Evolutionary conservation across 2,329 filamentous ascomycete species (phyloP), one percentile per base, ranked within the genome.

Genomic region (Penicillium sp.): DNA sequence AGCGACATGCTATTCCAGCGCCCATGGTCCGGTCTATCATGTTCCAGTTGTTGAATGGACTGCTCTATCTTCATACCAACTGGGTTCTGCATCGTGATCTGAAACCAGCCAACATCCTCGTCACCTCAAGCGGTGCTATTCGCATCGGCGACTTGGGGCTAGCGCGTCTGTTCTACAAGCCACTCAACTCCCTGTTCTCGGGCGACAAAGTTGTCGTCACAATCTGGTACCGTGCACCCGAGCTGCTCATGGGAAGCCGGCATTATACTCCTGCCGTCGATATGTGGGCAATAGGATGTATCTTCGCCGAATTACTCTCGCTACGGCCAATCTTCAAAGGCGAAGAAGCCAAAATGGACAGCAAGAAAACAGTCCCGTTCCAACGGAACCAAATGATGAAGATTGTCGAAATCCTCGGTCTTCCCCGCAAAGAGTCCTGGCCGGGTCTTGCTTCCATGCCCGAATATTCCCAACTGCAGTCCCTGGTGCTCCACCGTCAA

Each of bases 381-480:
- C 94, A 99, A 74, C 85, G 92, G 14, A 97, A 97, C 68, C 94
- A 99, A 77, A 97, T 99, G 93, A 91, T 94, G 70, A 97, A 96
- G 76, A 99, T 99, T 66, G 90, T 96, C 37, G 94, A 99, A 70
- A 92, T 99, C 60, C 88, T 99, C 79, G 94, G 94, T 31, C 78
- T 96, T 62, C 94, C 94, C 0, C 90, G 85, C 7, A 93, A 93
- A 67, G 90, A 96, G 48, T 85, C 86, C 26, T 99, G 94, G 94
- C 90, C 92, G 0, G 81, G 93, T 29, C 78, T 99, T 2, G 79
- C 85, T 1, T 84, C 87, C 38, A 96, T 96, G 89, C 92, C 91
- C 0, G 94, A 99, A 75, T 96, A 89, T 68, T 77, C 76, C 37
- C 89, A 94, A 62, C 80, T 96, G 5, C 78, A 80, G 32, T 77